Evolutionary conservation across 768 basidiomycete genomes (phyloP).

Genomic region (Xerocomellus amylosporus): DNA sequence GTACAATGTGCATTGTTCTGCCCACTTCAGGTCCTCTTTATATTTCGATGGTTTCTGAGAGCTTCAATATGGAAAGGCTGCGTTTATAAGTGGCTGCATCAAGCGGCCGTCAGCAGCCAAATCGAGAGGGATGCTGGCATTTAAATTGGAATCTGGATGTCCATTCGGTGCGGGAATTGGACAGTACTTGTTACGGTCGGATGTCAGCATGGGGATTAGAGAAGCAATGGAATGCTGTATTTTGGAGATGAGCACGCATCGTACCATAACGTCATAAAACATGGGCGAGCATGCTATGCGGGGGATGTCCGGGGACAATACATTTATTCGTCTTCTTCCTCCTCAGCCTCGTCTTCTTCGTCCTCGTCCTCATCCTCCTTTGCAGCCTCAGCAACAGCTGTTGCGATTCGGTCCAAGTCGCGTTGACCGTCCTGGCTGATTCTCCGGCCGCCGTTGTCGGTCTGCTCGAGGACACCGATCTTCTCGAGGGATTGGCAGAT

Average conservation of each 20-base stretch:
- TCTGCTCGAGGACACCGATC: constrained; percentile 95
- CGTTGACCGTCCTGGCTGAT: constrained; percentile 97
- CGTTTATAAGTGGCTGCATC: not conserved
- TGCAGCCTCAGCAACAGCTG: constrained; percentile 77
- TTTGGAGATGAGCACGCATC: constrained; percentile 35
- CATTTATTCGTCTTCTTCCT: constrained; percentile 44
- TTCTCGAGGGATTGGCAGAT: constrained; percentile 97
- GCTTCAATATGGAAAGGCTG: no score
- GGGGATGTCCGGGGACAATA: constrained; percentile 12
- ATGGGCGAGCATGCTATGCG: constrained; percentile 23
- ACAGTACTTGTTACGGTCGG: not conserved
- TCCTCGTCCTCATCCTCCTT: constrained; percentile 75
- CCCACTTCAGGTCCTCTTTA: no score
- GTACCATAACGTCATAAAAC: constrained; percentile 40
- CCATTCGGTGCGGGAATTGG: not conserved
- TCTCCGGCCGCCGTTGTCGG: constrained; percentile 90
- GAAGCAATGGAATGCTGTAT: constrained; percentile 25
- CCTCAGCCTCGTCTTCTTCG: constrained; percentile 64
- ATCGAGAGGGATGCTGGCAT: not conserved
- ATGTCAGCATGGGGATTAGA: constrained; percentile 1
- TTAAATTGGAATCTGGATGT: not conserved
- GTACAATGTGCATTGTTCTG: not conserved
- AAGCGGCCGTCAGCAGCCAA: not conserved
- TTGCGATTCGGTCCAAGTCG: constrained; percentile 92
- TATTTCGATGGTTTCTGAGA: not conserved